phyloP scores from a whole-genome alignment of 208 protist genomes.

The Trypanosoma mega region DNA sequence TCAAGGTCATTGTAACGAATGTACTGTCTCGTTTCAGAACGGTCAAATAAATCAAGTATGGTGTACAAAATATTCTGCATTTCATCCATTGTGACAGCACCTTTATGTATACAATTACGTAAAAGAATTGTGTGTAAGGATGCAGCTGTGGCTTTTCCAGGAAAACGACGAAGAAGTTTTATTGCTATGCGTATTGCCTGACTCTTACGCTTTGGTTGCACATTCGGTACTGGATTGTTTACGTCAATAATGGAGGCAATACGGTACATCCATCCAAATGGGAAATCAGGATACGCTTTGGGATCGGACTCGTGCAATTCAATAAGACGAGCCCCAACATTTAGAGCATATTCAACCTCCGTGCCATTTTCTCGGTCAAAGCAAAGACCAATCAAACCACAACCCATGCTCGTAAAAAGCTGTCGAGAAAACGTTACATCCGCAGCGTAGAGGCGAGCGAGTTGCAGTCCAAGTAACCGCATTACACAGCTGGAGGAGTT shows the following conservation, averaged over 20 bases:
- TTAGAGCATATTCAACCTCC: constrained; percentile 69
- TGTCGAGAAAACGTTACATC: constrained; percentile 44
- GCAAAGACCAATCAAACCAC: constrained; percentile 60
- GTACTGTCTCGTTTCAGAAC: constrained; percentile 66
- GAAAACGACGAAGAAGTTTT: constrained; percentile 37
- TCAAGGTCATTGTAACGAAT: constrained; percentile 65
- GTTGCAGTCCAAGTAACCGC: constrained; percentile 74
- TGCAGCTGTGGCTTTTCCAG: constrained; percentile 27
- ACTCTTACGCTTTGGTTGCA: constrained; percentile 52
- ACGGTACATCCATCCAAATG: constrained; percentile 86
- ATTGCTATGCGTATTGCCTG: constrained; percentile 60
- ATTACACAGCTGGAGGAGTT: constrained; percentile 72
- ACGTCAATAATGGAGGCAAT: constrained; percentile 54
- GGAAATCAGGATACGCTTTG: constrained; percentile 55
- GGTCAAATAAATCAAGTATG: constrained; percentile 68
- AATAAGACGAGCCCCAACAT: constrained; percentile 55
- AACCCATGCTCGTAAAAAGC: constrained; percentile 28
- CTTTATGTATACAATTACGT: constrained; percentile 66
- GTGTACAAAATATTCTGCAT: constrained; percentile 53
- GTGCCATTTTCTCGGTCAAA: constrained; percentile 69
- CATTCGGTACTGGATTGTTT: constrained; percentile 39
- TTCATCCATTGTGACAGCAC: constrained; percentile 55
- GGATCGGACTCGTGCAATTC: constrained; percentile 39
- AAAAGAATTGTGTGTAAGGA: constrained; percentile 61
- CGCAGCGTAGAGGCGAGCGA: constrained; percentile 50